Base-by-base conservation (phyloP, 192 early-diverging fungal species). In the Linnemannia elongata region DNA sequence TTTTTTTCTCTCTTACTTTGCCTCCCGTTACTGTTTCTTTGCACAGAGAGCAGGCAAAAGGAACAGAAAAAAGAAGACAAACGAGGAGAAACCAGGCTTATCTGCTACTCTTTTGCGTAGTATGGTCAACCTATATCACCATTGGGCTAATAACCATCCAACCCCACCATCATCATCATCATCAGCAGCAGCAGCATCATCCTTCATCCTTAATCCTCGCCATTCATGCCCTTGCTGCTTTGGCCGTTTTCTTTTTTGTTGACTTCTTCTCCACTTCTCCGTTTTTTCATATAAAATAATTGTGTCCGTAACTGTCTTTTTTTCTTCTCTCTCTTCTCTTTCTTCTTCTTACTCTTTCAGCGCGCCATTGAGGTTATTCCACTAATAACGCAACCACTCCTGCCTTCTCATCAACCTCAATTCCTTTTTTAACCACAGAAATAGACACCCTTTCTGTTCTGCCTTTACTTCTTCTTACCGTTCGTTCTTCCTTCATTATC, bases 161-260 rank as follows among this genome's bases (percentile, higher is more conserved):
- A 52, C 49, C 49, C 49, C 27, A 66, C 38, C 10, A 12, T 3
- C 38, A n/a, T n/a, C 17, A 20, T 5, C 69, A 71, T 1, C 15
- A n/a, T 3, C 69, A 9, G 12, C 33, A 70, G 13, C 69, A 70
- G 38, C 38, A 39, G 38, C 38, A 30, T 30, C 60, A 33, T 27
- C 60, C n/a, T 27, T 57, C n/a, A 24, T 60, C 27, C 30, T 35
- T 66, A 9, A 66, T 66, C 60, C 13, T 10, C 72, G 2, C 39
- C 45, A 73, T 30, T 30, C 39, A 73, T 45, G 18, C 38, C 20
- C 69, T 71, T 71, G 35, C 39, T 71, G 39, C 39, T 71, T 71
- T 71, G 38, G 39, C 69, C 69, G 69, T 42, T 57, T 77, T 55
- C 39, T 57, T 27, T 39, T 44, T 77, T 36, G 27, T 57, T 75